These are phyloP conservation scores for Pseudomassariella vexata DNA, from an alignment of 2,329 filamentous ascomycete species.

Conservation along the genomic window DNA sequence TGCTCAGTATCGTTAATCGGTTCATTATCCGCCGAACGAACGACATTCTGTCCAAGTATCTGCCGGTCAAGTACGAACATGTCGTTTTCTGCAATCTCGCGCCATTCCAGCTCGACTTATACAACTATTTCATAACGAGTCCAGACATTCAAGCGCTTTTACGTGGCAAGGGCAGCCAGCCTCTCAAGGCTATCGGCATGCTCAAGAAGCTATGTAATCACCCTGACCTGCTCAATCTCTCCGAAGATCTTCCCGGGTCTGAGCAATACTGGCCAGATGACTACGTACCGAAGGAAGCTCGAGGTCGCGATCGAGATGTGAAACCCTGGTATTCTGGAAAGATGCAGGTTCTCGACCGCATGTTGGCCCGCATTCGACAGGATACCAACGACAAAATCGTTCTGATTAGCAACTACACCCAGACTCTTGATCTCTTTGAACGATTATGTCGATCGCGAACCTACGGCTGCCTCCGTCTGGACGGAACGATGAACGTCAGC, in stretches of 20 bases:
- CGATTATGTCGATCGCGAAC: conserved; percentile 76
- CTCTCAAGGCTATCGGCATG: conserved; percentile 91
- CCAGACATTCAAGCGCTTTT: conserved; percentile 90
- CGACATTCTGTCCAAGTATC: conserved; percentile 94
- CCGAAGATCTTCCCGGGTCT: conserved; percentile 79
- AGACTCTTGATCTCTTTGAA: conserved; percentile 92
- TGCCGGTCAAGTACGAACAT: conserved; percentile 98
- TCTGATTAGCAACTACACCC: conserved; percentile 96
- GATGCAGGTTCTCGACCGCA: conserved; percentile 95
- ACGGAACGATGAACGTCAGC: conserved; percentile 96
- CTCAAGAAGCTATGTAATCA: conserved; percentile 99
- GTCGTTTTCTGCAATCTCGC: conserved; percentile 96
- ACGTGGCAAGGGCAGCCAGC: conserved; percentile 89
- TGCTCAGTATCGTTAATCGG: conserved; percentile 85
- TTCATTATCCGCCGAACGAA: conserved; percentile 98
- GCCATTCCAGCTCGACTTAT: conserved; percentile 86
- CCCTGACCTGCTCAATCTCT: conserved; percentile 81
- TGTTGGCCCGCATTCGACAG: conserved; percentile 90
- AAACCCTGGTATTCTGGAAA: conserved; percentile 97
- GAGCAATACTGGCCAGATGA: conserved; percentile 78
- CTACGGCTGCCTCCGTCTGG: conserved; percentile 83
- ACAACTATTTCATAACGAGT: conserved; percentile 95
- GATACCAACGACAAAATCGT: conserved; percentile 99
- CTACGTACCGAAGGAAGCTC: conserved; percentile 79
- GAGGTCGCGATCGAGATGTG: conserved; percentile 85